A percentile compares a stretch with the other conserved stretches of the same genome.
These are phyloP conservation scores for Stagonosporopsis cucurbitacearum DNA, from an alignment of 2,329 filamentous ascomycete species.

Conservation along the genomic window DNA sequence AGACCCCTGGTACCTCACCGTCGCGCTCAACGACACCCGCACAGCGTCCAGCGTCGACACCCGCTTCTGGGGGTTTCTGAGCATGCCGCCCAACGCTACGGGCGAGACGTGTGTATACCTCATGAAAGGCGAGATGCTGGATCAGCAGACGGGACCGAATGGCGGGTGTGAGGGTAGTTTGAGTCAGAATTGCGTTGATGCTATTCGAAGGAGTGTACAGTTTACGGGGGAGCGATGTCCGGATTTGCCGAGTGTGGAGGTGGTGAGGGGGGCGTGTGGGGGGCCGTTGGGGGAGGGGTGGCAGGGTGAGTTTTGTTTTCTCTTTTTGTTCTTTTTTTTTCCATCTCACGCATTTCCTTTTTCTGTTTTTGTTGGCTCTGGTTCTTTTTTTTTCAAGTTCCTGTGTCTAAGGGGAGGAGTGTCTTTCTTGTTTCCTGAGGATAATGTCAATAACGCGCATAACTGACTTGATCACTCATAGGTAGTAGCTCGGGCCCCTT, in stretches of 20 bases:
- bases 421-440: too few relatives aligned
- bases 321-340: not conserved
- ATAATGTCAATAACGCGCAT: too few relatives aligned
- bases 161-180: not conserved
- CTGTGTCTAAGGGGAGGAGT: too few relatives aligned
- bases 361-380: not conserved
- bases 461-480: not conserved
- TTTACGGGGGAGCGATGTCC: not conserved
- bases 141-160: not conserved
- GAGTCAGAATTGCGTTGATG: not conserved
- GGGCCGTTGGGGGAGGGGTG: not conserved
- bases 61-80: not conserved
- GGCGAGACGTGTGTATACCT: not conserved
- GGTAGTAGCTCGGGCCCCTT: not conserved
- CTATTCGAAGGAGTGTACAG: not conserved
- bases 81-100: not conserved
- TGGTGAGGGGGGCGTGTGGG: not conserved
- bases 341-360: too few relatives aligned
- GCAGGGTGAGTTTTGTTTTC: not conserved
- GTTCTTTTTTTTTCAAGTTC: not conserved
- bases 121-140: not conserved
- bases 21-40: conserved; percentile 3
- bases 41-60: not conserved
- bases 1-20: conserved; percentile 3
- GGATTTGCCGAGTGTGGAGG: not conserved